These are phyloP conservation scores for Vanrija pseudolonga DNA, from an alignment of 1,284 basidiomycete genomes.

Conservation along the genomic window DNA sequence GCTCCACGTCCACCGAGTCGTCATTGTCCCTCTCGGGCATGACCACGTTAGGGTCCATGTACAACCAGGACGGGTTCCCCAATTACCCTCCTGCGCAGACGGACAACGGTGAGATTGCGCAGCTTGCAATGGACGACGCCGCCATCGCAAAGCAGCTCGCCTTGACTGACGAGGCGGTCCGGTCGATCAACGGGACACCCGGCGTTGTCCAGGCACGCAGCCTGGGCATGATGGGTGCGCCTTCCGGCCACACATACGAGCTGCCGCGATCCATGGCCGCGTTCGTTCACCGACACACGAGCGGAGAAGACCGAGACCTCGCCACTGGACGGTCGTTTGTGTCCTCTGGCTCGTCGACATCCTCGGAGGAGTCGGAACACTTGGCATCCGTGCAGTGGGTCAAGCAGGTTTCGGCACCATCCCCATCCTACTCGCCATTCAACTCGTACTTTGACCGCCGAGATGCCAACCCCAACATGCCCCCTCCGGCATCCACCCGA, in stretches of 20 bases:
- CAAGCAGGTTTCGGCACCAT: slow-evolving; percentile 13
- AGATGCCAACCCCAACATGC: slow-evolving; percentile 20
- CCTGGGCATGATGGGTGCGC: slow-evolving; percentile 13
- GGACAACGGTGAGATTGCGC: slow-evolving; percentile 16
- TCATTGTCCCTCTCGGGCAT: slow-evolving; percentile 22
- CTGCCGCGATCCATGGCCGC: slow-evolving; percentile 17
- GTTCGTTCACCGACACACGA: slow-evolving; percentile 19
- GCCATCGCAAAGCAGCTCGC: slow-evolving; percentile 29
- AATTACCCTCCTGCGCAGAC: slow-evolving; percentile 15
- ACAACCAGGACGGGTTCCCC: slow-evolving; percentile 43
- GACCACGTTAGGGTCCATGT: slow-evolving; percentile 36
- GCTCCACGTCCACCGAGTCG: slow-evolving; percentile 37
- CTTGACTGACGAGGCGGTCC: slow-evolving; percentile 42
- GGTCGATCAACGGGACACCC: slow-evolving; percentile 40
- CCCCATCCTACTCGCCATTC: slow-evolving; percentile 2
- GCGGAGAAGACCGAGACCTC: slow-evolving; percentile 19
- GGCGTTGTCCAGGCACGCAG: slow-evolving; percentile 31
- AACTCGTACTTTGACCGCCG: slow-evolving; percentile 4
- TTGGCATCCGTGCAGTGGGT: slow-evolving; percentile 46
- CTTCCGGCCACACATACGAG: slow-evolving; percentile 17
- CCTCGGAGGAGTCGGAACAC: slow-evolving; percentile 43
- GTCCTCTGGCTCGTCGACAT: slow-evolving; percentile 28
- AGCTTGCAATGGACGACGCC: slow-evolving; percentile 15
- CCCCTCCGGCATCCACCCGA: slow-evolving; percentile 26
- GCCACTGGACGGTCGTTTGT: slow-evolving; percentile 16